These are phyloP conservation scores for Termitomyces sp. DNA, from an alignment of 768 basidiomycete genomes.

Conservation along the genomic window DNA sequence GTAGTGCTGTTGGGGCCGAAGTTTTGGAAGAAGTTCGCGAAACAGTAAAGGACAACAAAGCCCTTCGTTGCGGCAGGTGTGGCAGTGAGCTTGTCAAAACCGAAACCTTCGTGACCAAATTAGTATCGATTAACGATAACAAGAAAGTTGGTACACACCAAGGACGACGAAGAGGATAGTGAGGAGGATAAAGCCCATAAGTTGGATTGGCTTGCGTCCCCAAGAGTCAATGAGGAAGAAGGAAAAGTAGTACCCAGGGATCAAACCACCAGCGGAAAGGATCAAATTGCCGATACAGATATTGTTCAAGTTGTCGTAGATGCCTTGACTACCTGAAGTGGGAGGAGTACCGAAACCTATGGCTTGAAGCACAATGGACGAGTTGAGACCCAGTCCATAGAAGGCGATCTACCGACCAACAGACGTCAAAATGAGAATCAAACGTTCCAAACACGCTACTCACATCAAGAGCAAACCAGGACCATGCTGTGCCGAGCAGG, in stretches of 20 bases:
- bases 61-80: conserved; percentile 41
- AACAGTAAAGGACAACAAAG: conserved; percentile 81
- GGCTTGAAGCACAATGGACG: conserved; percentile 65
- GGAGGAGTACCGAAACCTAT: conserved; percentile 66
- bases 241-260: conserved; percentile 75
- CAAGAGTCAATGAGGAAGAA: conserved; percentile 70
- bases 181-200: conserved; percentile 72
- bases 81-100: conserved; percentile 53
- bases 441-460: conserved; percentile 22
- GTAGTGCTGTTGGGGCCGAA: conserved; percentile 83
- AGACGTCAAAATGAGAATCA: neutral
- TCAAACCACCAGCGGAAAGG: conserved; percentile 71
- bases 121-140: neutral
- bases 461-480: conserved; percentile 88
- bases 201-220: conserved; percentile 82
- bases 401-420: conserved; percentile 62
- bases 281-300: conserved; percentile 74
- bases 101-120: conserved; percentile 50
- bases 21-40: conserved; percentile 91
- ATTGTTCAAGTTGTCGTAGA: conserved; percentile 61
- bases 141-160: conserved; percentile 40
- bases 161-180: conserved; percentile 66
- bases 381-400: conserved; percentile 88
- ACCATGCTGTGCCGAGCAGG: conserved; percentile 73
- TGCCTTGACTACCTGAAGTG: conserved; percentile 29